phyloP scores from a whole-genome alignment of 331 rosid species.

The Prunus yedoensis region DNA sequence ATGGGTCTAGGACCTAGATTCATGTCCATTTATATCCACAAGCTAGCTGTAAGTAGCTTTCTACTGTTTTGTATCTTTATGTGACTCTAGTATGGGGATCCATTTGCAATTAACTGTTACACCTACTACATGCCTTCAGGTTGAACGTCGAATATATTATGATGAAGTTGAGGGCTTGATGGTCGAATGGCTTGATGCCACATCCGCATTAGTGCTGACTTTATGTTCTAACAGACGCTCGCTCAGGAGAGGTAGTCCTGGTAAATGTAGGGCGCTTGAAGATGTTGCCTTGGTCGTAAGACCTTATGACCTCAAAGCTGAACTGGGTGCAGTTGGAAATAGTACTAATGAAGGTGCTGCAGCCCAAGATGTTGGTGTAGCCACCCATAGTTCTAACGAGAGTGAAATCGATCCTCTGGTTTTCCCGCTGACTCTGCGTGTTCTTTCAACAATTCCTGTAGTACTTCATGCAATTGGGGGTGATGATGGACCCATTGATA shows the following conservation, averaged over 20 bases:
- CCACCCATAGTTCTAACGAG: constrained; percentile 16
- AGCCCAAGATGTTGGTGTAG: constrained; percentile 18
- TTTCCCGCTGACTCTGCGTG: constrained; percentile 63
- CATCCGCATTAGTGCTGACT: constrained; percentile 80
- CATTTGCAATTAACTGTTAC: constrained; percentile 2
- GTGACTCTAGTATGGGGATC: background rate
- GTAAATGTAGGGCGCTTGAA: constrained; percentile 67
- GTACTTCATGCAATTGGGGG: constrained; percentile 86
- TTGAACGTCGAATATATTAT: constrained; percentile 81
- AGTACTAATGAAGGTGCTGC: constrained; percentile 14
- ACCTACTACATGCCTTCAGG: constrained; percentile 38
- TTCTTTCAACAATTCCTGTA: constrained; percentile 76
- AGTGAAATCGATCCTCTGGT: constrained; percentile 51
- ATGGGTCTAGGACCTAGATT: constrained; percentile 88
- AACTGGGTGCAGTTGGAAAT: constrained; percentile 23
- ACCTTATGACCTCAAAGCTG: constrained; percentile 48
- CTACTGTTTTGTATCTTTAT: background rate
- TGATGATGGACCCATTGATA: constrained; percentile 76
- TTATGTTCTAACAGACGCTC: constrained; percentile 45
- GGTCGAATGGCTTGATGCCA: constrained; percentile 81
- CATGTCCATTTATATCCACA: constrained; percentile 84
- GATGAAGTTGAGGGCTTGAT: constrained; percentile 79
- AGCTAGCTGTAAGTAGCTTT: constrained; percentile 48
- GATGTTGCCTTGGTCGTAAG: constrained; percentile 54
- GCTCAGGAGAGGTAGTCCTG: constrained; percentile 46